Base-by-base conservation (phyloP, 257 asterid genomes). In the Anisodus acutangulus region DNA sequence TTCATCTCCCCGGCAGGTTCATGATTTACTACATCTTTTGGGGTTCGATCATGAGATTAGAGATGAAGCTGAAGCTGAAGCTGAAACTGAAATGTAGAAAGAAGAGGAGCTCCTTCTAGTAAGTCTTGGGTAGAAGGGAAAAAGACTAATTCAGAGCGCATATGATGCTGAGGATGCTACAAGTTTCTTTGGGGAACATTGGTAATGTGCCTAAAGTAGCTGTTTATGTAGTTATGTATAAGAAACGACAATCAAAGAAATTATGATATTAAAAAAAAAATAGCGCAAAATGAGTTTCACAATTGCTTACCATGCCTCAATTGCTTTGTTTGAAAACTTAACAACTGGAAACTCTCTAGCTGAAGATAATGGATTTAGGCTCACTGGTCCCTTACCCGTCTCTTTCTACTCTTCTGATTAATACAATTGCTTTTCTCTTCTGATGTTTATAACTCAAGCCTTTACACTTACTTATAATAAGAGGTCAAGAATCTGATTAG, bases 41-140 rank as follows among this genome's bases (percentile, higher is more conserved):
- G 99, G 98, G 83, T 95, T 95, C 54, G 98, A 94, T 88, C 98
- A 95, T 83, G 99, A 94, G 90, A 88, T 94, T 76, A 94, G 98
- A 26, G 93, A 93, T 45, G 98, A 22, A 22, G 0, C 98, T 78
- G 98, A 95, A 87, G 83, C 89, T 45, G 98, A 22, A 22, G 0
- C 98, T 78, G 98, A 95, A 87, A 83, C 89, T 81, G 98, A 95
- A 91, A 95, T 95, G 98, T 97, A 93, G 93, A 92, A 89, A 83
- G 94, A 89, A 87, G 98, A 95, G 91, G 97, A 92, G 86, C 84
- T 82, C 86, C 88, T 94, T 82, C 87, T 94, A 86, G 87, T 86
- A 78, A 90, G 92, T 88, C 98, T 94, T 87, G 99, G 95, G 72
- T 95, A 98, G 99, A 91, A 88, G 85, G 98, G 98, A 72, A 94